Conservation (phyloP, 192 early-diverging fungal species). For the Piromyces sp. region DNA sequence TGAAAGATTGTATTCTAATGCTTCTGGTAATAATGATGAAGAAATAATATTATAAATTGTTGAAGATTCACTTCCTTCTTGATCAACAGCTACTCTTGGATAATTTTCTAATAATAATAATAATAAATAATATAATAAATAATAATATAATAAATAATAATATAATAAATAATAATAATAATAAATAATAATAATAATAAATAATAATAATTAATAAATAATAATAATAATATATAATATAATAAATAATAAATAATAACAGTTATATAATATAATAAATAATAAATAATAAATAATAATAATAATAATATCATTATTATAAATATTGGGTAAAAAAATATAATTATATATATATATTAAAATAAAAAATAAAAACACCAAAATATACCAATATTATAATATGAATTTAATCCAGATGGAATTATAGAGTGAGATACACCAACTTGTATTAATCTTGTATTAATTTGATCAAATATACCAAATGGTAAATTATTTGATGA, state of each 20-base stretch:
- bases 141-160: too few species aligned
- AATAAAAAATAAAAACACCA: too few species aligned
- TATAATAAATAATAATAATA: too few species aligned
- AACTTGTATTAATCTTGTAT: neutral
- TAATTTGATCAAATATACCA: neutral
- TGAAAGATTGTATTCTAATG: conserved; percentile 40
- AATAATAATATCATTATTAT: neutral
- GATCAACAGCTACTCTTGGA: neutral
- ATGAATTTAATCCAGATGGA: neutral
- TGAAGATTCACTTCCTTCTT: neutral
- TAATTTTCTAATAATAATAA: neutral
- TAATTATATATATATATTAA: too few species aligned
- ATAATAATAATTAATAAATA: too few species aligned
- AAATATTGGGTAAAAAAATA: neutral
- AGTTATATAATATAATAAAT: too few species aligned
- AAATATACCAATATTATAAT: neutral
- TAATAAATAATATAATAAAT: too few species aligned
- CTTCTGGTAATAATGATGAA: conserved; percentile 57
- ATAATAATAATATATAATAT: too few species aligned
- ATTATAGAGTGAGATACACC: neutral
- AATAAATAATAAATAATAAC: too few species aligned
- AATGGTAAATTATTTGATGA: neutral
- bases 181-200: too few species aligned
- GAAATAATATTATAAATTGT: conserved; percentile 34
- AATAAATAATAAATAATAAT: too few species aligned